Percentiles rank a stretch among this genome's conserved stretches.
phyloP scores from a whole-genome alignment of 2,329 filamentous ascomycete genomes.

The Arachnomyces sp. region DNA sequence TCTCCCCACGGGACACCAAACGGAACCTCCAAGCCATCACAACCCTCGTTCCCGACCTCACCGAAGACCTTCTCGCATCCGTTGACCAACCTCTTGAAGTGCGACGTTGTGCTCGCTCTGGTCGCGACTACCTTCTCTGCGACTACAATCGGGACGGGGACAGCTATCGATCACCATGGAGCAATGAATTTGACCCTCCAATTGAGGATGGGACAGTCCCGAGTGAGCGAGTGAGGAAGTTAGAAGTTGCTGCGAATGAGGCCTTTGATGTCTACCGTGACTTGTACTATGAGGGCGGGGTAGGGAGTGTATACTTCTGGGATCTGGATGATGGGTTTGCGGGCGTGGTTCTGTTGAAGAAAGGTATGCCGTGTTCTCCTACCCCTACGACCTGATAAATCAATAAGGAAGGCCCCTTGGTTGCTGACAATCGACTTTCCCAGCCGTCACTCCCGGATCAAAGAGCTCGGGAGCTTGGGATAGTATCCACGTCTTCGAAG shows the following conservation, averaged over 20 bases:
- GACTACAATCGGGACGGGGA: slow-evolving; percentile 99
- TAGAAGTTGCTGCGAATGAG: slow-evolving; percentile 90
- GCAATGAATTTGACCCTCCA: slow-evolving; percentile 93
- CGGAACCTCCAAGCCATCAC: slow-evolving; percentile 84
- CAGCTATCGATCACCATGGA: slow-evolving; percentile 97
- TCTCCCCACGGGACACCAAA: slow-evolving; percentile 88
- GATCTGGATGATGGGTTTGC: slow-evolving; percentile 97
- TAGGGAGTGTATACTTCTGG: slow-evolving; percentile 96
- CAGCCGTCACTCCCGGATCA: slow-evolving; percentile 58
- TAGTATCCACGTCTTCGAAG: slow-evolving; percentile 97
- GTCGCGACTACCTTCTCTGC: slow-evolving; percentile 93
- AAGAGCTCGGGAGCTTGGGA: slow-evolving; percentile 82
- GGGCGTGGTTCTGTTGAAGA: slow-evolving; percentile 91
- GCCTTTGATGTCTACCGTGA: slow-evolving; percentile 96
- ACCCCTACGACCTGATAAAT: neutral
- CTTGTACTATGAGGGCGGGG: slow-evolving; percentile 83
- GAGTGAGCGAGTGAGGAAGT: slow-evolving; percentile 80
- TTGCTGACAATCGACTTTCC: slow-evolving; percentile 2
- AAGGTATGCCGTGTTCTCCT: slow-evolving; percentile 51
- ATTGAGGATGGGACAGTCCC: slow-evolving; percentile 81
- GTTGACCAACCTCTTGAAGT: slow-evolving; percentile 91
- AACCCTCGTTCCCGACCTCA: slow-evolving; percentile 77
- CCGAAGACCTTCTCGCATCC: slow-evolving; percentile 94
- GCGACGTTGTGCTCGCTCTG: slow-evolving; percentile 75
- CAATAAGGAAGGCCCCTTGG: neutral